These are phyloP conservation scores for Plenodomus tracheiphilus DNA, from an alignment of 2,329 filamentous ascomycete genomes.

Conservation along the genomic window DNA sequence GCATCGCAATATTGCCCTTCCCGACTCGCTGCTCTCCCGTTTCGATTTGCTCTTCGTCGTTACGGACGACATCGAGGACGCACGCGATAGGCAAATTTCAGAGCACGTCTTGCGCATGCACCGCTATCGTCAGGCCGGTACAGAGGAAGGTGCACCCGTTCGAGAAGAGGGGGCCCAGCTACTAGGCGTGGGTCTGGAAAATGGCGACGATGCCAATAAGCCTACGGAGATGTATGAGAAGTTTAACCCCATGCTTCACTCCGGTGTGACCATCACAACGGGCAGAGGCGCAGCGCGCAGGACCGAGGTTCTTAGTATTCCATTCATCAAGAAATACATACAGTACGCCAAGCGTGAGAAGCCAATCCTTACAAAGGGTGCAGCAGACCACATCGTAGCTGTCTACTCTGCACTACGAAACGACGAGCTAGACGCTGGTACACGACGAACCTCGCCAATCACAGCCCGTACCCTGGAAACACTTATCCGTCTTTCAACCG, in stretches of 20 bases:
- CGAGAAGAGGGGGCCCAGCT: slow-evolving; percentile 84
- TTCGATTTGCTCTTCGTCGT: slow-evolving; percentile 98
- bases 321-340: slow-evolving; percentile 99
- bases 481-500: slow-evolving; percentile 94
- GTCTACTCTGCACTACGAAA: slow-evolving; percentile 93
- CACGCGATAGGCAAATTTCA: slow-evolving; percentile 85
- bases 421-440: slow-evolving; percentile 92
- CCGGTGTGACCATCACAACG: slow-evolving; percentile 77
- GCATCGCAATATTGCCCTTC: slow-evolving; percentile 96
- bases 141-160: slow-evolving; percentile 91
- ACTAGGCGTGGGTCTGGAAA: slow-evolving; percentile 83
- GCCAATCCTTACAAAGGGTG: slow-evolving; percentile 86
- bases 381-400: slow-evolving; percentile 86
- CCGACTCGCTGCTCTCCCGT: slow-evolving; percentile 94
- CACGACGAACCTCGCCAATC: slow-evolving; percentile 90
- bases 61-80: slow-evolving; percentile 96
- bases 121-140: slow-evolving; percentile 86
- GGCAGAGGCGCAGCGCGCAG: slow-evolving; percentile 75
- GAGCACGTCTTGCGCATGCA: slow-evolving; percentile 99
- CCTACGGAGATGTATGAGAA: slow-evolving; percentile 94
- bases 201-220: slow-evolving; percentile 71
- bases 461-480: slow-evolving; percentile 97
- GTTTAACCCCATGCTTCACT: slow-evolving; percentile 93
- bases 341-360: slow-evolving; percentile 95
- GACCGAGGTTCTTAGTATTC: slow-evolving; percentile 88